Evolutionary conservation across 345 rosid species (phyloP), one percentile per base, ranked within the genome.

Genomic region (Lepidium africanum): DNA sequence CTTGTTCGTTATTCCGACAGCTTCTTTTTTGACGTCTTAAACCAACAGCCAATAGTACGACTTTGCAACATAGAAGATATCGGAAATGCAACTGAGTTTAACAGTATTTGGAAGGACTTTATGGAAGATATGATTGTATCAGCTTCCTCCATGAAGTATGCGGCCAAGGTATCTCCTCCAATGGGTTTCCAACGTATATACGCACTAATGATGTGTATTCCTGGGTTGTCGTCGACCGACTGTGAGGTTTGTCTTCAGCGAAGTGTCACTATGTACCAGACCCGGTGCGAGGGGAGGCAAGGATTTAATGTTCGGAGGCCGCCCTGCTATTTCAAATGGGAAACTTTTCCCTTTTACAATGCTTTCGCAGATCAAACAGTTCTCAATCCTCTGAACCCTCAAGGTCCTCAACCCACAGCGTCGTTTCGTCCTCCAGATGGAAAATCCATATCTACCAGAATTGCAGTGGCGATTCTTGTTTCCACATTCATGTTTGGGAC

Each of bases 191-290:
- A n/a, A 1, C 13, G 3, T 36, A 57, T 68, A 6, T 57, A 45
- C 2, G 39, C 72, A 12, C 13, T 68, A 56, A 68, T 68, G 72
- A 63, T 35, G 27, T 57, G 72, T 47, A 47, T 47, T 46, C 72
- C 72, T 0, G 48, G 56, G 13, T 2, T 68, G 10, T 68, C 64
- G 36, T 46, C 57, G 0, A 3, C 3, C 0, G 2, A 11, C 1
- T 68, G 72, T 7, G 16, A 25, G 0, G 2, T 0, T 2, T 68
- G 72, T 57, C 64, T 68, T 14, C 35, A 25, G 2, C 5, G 9
- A 43, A 41, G 14, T 30, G 36, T 54, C 1, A 17, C 35, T 32
- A 19, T 0, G 10, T 11, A 54, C 3, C 36, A 40, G 15, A 0
- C 3, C 1, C 7, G n/a, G 3, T 54, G 52, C 35, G 11, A 16